phyloP scores from a whole-genome alignment of 345 rosid species.

The Salix viminalis region DNA sequence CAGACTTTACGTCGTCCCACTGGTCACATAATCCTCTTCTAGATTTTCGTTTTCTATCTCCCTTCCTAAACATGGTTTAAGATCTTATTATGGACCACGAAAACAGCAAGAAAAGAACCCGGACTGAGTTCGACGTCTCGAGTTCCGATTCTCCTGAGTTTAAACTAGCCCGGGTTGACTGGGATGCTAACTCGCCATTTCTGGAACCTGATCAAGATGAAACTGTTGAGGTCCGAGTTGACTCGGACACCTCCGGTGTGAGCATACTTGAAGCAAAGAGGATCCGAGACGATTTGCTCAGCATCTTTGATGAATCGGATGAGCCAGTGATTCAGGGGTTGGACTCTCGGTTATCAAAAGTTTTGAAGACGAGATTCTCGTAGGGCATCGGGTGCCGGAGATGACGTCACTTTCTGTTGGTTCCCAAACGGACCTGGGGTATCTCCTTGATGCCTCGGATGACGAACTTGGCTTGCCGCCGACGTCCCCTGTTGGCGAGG shows the following conservation, averaged over 20 bases:
- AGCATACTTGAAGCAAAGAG: slow-evolving; percentile 50
- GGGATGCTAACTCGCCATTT: neutral
- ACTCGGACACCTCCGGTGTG: slow-evolving; percentile 12
- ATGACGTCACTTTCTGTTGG: slow-evolving; percentile 20
- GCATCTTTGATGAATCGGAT: slow-evolving; percentile 52
- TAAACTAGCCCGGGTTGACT: slow-evolving; percentile 29
- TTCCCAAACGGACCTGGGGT: slow-evolving; percentile 56
- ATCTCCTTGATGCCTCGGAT: slow-evolving; percentile 71
- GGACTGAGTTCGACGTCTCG: slow-evolving; percentile 16
- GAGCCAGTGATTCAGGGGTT: slow-evolving; percentile 52
- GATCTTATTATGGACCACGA: slow-evolving; percentile 11
- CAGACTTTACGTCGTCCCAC: no score
- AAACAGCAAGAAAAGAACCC: slow-evolving; percentile 25
- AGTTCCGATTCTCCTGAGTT: slow-evolving; percentile 16
- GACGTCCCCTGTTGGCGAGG: slow-evolving; percentile 26
- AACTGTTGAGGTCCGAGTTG: neutral
- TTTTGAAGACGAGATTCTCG: slow-evolving; percentile 57
- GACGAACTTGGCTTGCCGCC: slow-evolving; percentile 85
- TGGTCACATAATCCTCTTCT: no score
- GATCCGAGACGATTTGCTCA: slow-evolving; percentile 53
- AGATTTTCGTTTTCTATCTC: no score
- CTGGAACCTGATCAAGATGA: neutral
- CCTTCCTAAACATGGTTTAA: neutral
- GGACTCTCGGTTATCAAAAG: slow-evolving; percentile 71
- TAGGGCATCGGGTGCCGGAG: slow-evolving; percentile 9